Conservation (phyloP, 495 filamentous ascomycete genomes). For the Tuber melanosporum region DNA sequence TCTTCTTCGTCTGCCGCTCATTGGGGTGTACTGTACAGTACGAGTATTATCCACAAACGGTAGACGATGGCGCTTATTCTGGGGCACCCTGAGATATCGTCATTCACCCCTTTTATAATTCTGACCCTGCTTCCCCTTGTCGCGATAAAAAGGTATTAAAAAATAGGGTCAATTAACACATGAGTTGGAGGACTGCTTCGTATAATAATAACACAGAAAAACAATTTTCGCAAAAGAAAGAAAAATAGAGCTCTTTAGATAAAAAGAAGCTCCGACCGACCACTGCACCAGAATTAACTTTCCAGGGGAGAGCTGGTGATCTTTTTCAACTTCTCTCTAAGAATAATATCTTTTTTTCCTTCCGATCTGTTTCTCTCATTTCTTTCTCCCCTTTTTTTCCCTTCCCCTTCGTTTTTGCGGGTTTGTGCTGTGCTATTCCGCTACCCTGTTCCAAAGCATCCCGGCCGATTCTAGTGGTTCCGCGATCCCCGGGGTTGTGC, state of each 20-base stretch:
- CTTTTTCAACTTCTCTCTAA: background rate
- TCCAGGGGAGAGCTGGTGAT: background rate
- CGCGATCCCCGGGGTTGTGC: slow-evolving; percentile 28
- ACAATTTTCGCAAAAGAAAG: background rate
- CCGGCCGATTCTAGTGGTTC: slow-evolving; percentile 29
- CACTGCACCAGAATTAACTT: background rate
- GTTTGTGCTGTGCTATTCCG: slow-evolving; percentile 15
- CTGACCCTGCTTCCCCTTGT: background rate
- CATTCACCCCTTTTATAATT: slow-evolving; percentile 3
- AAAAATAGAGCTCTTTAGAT: slow-evolving; percentile 2
- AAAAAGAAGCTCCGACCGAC: background rate
- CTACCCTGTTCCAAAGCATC: slow-evolving; percentile 30
- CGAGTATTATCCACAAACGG: background rate
- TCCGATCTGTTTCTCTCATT: background rate
- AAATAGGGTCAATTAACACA: background rate
- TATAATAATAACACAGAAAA: background rate
- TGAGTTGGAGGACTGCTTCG: background rate
- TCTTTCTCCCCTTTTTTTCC: background rate
- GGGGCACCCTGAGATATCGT: slow-evolving; percentile 4
- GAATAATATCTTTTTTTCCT: background rate
- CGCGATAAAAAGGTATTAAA: background rate
- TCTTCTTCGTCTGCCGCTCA: background rate
- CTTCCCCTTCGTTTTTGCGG: slow-evolving; percentile 15
- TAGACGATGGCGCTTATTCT: slow-evolving; percentile 5
- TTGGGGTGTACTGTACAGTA: background rate